phyloP scores from a whole-genome alignment of 2,329 filamentous ascomycete genomes.

The Scedosporium aurantiacum region DNA sequence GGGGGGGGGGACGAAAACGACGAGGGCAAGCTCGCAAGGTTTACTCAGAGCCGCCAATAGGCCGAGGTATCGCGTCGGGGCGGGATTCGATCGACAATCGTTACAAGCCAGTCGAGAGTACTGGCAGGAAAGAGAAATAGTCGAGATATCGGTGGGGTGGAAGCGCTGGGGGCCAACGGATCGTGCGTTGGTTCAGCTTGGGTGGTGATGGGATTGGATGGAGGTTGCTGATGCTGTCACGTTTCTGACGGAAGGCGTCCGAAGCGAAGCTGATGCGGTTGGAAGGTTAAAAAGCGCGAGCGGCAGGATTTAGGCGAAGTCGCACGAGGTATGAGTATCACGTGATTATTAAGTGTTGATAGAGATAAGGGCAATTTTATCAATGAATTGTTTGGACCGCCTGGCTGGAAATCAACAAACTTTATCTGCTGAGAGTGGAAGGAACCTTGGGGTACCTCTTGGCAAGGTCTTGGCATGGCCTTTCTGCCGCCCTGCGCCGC shows the following conservation, averaged over 20 bases:
- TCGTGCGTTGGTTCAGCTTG: neutral
- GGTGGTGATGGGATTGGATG: neutral
- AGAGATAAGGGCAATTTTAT: neutral
- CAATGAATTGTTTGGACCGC: neutral
- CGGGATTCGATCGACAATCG: neutral
- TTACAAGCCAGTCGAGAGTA: neutral
- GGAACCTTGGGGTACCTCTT: neutral
- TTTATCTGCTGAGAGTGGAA: neutral
- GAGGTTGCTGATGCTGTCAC: constrained; percentile 5
- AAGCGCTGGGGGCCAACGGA: neutral
- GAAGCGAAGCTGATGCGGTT: constrained; percentile 3
- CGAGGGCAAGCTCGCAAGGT: neutral
- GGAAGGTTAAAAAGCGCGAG: constrained; percentile 1
- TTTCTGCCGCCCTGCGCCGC: neutral
- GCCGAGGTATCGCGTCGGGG: neutral
- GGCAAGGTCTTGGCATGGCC: neutral
- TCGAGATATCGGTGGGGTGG: neutral
- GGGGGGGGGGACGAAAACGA: neutral
- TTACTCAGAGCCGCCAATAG: neutral
- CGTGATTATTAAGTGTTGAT: neutral
- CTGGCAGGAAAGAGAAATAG: neutral
- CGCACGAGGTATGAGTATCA: neutral
- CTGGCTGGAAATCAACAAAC: neutral
- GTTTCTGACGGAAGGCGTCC: neutral
- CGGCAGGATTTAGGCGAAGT: neutral